These are phyloP conservation scores for Tolypocladium paradoxum DNA, from an alignment of 2,329 filamentous ascomycete species.

Conservation along the genomic window DNA sequence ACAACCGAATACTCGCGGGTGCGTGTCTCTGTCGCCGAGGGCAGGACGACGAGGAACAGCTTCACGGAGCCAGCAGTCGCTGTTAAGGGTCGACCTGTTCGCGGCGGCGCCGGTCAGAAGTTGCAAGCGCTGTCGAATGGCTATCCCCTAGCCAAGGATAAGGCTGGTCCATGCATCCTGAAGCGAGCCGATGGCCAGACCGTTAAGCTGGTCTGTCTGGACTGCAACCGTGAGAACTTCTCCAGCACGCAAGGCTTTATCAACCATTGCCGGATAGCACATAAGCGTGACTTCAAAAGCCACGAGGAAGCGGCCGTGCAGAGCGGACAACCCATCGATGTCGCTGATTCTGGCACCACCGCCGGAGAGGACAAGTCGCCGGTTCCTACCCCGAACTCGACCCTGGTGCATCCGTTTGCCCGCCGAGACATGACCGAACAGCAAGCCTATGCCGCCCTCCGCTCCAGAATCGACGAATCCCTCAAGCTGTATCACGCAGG, in stretches of 20 bases:
- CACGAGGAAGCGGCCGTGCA: conserved; percentile 88
- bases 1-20: conserved; percentile 29
- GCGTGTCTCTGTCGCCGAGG: conserved; percentile 45
- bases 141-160: conserved; percentile 66
- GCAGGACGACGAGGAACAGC: conserved; percentile 70
- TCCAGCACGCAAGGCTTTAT: conserved; percentile 98
- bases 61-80: conserved; percentile 31
- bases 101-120: conserved; percentile 46
- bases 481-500: conserved; percentile 41
- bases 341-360: conserved; percentile 9
- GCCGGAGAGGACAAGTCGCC: conserved; percentile 15
- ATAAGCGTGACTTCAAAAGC: conserved; percentile 86
- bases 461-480: conserved; percentile 42
- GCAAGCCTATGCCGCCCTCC: conserved; percentile 39
- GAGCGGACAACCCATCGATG: conserved; percentile 72
- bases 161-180: conserved; percentile 71
- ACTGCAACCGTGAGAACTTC: conserved; percentile 85
- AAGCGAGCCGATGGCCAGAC: conserved; percentile 76
- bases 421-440: conserved; percentile 38
- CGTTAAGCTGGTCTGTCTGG: conserved; percentile 82
- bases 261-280: conserved; percentile 95
- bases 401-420: conserved; percentile 23
- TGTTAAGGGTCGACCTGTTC: conserved; percentile 39
- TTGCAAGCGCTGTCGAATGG: conserved; percentile 60
- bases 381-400: conserved; percentile 3